Evolutionary conservation across 2,329 filamentous ascomycete species (phyloP).

Genomic region (Ophiostoma pallidulum): DNA sequence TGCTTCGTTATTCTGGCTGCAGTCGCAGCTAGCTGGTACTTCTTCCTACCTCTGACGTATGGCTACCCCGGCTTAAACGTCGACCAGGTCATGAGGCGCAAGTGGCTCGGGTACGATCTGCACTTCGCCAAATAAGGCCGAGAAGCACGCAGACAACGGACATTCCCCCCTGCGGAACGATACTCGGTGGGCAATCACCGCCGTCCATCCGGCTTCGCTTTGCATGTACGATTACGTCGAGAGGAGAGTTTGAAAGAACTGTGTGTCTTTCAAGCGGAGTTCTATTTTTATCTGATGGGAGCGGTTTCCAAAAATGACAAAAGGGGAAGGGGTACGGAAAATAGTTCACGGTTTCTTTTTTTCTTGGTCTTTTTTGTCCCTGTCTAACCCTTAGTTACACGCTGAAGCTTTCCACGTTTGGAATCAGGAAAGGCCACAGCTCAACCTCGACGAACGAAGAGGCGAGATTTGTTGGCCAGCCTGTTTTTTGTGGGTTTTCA

Average conservation of each 20-base stretch:
- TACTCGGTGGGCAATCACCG: too few species aligned
- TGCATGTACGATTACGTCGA: too few species aligned
- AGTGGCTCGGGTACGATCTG: constrained; percentile 95
- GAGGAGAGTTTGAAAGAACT: too few species aligned
- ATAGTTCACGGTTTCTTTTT: not conserved
- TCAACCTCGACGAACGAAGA: not conserved
- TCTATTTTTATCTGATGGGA: too few species aligned
- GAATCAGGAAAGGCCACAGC: not conserved
- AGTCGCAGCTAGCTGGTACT: constrained; percentile 73
- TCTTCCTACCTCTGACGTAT: constrained; percentile 92
- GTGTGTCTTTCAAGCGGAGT: too few species aligned
- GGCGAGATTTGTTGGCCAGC: not conserved
- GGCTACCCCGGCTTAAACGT: constrained; percentile 82
- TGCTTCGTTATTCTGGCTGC: constrained; percentile 57
- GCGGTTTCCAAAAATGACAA: not conserved
- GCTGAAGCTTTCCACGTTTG: not conserved
- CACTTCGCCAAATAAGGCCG: constrained; percentile 86
- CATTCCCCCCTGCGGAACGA: too few species aligned
- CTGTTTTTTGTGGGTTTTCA: not conserved
- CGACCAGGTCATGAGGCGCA: constrained; percentile 68
- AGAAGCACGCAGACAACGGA: not conserved
- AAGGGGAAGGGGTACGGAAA: not conserved
- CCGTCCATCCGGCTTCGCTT: too few species aligned
- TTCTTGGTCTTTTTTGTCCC: not conserved
- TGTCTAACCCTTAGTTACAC: too few species aligned